These are phyloP conservation scores for Pseudopithomyces maydicus DNA, from an alignment of 2,329 filamentous ascomycete genomes.

Conservation along the genomic window DNA sequence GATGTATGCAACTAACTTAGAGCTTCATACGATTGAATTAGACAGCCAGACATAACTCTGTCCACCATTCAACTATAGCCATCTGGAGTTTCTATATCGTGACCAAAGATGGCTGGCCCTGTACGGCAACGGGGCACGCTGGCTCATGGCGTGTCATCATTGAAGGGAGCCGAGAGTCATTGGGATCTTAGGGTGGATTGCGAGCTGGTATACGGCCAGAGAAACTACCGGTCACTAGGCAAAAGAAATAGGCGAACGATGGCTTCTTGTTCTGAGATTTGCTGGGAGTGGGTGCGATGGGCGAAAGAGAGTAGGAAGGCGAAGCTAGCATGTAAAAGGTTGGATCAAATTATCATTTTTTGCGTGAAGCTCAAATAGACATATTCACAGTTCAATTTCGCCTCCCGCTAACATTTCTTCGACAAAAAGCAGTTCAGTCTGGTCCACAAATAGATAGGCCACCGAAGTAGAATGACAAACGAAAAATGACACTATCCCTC, in stretches of 20 bases:
- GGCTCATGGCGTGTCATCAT: conserved; percentile 92
- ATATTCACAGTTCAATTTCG: no score
- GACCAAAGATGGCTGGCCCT: conserved; percentile 71
- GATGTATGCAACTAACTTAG: no score
- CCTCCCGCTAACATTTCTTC: no score
- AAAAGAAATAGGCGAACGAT: conserved; percentile 69
- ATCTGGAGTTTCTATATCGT: background rate
- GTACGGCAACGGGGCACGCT: conserved; percentile 80
- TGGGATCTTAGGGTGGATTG: conserved; percentile 84
- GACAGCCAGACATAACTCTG: no score
- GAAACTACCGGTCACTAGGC: conserved; percentile 88
- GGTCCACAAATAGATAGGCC: no score
- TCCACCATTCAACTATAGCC: no score
- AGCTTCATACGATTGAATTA: no score
- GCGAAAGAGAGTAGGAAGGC: conserved; percentile 10
- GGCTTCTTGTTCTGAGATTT: conserved; percentile 70
- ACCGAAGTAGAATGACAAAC: no score
- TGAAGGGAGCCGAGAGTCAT: conserved; percentile 83
- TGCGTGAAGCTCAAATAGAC: no score
- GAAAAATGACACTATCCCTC: no score
- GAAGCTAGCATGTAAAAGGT: background rate
- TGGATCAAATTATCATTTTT: no score
- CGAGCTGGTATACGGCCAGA: conserved; percentile 76
- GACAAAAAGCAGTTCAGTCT: no score
- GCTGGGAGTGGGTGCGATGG: conserved; percentile 22